Percentiles rank a stretch among this genome's conserved stretches.
Evolutionary conservation across 345 rosid genomes (phyloP).

Genomic region (Sapria himalayana): DNA sequence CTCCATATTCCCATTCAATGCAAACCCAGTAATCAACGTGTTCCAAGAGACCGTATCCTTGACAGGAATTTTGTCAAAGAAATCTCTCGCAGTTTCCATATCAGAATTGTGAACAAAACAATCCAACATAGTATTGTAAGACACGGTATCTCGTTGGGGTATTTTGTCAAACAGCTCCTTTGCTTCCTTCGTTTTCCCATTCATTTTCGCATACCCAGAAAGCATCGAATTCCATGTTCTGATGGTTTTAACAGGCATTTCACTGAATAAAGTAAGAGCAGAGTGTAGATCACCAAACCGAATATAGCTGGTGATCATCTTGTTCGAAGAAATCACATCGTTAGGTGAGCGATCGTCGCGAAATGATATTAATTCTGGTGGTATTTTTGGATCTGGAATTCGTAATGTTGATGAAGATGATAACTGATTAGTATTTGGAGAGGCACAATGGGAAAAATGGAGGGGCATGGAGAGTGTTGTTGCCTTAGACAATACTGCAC

Average conservation of each 20-base stretch:
- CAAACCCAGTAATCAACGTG: conserved; percentile 49
- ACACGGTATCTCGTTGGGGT: conserved; percentile 37
- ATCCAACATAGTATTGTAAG: conserved; percentile 49
- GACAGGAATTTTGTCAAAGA: conserved; percentile 29
- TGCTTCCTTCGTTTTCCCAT: conserved; percentile 29
- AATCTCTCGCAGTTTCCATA: conserved; percentile 20
- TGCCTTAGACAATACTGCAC: no score
- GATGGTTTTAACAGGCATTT: conserved; percentile 32
- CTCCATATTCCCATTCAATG: conserved; percentile 22
- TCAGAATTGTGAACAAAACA: conserved; percentile 22
- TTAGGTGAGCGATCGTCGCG: no score
- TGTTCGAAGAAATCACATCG: conserved; percentile 30
- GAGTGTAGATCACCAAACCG: conserved; percentile 39
- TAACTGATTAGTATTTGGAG: no score
- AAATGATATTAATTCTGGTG: no score
- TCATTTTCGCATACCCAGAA: conserved; percentile 19
- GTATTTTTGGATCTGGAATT: no score
- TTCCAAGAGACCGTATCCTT: conserved; percentile 56
- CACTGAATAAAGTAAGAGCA: conserved; percentile 34
- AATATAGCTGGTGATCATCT: conserved; percentile 24
- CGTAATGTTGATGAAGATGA: no score
- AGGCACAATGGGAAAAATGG: no score
- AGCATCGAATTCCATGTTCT: conserved; percentile 63
- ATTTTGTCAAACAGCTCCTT: conserved; percentile 39
- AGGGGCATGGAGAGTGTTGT: no score